phyloP scores from a whole-genome alignment of 805 yeast genomes.

The Nakazawaea ishiwadae region DNA sequence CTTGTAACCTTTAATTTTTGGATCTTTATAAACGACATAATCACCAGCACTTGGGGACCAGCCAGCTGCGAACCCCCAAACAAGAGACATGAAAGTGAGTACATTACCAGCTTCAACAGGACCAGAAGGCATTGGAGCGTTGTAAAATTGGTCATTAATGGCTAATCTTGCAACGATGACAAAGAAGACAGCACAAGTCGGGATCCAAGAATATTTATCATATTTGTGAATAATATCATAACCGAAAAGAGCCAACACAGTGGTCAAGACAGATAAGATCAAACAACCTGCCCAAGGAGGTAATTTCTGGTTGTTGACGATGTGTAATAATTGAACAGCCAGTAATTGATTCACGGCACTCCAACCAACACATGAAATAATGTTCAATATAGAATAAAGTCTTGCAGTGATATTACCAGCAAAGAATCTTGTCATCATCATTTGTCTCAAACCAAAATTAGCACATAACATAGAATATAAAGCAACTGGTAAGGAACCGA shows the following conservation, averaged over 20 bases:
- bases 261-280: slow-evolving; percentile 27
- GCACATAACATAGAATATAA: slow-evolving; percentile 32
- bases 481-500: slow-evolving; percentile 35
- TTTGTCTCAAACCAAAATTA: slow-evolving; percentile 35
- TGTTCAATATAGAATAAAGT: slow-evolving; percentile 25
- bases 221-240: slow-evolving; percentile 27
- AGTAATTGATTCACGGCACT: slow-evolving; percentile 29
- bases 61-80: slow-evolving; percentile 31
- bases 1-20: slow-evolving; percentile 24
- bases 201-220: slow-evolving; percentile 30
- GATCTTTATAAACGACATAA: slow-evolving; percentile 29
- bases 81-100: slow-evolving; percentile 23
- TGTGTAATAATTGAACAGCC: slow-evolving; percentile 26
- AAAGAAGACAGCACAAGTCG: slow-evolving; percentile 26
- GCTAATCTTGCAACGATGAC: slow-evolving; percentile 26
- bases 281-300: slow-evolving; percentile 33
- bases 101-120: slow-evolving; percentile 25
- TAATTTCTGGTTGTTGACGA: slow-evolving; percentile 22
- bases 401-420: slow-evolving; percentile 30
- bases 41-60: slow-evolving; percentile 32
- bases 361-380: slow-evolving; percentile 31
- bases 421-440: slow-evolving; percentile 27
- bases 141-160: slow-evolving; percentile 22
- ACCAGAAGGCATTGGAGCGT: slow-evolving; percentile 27
- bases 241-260: slow-evolving; percentile 28